These are phyloP conservation scores for Ceratobasidium sp. DNA, from an alignment of 1,284 basidiomycete genomes.

Conservation along the genomic window DNA sequence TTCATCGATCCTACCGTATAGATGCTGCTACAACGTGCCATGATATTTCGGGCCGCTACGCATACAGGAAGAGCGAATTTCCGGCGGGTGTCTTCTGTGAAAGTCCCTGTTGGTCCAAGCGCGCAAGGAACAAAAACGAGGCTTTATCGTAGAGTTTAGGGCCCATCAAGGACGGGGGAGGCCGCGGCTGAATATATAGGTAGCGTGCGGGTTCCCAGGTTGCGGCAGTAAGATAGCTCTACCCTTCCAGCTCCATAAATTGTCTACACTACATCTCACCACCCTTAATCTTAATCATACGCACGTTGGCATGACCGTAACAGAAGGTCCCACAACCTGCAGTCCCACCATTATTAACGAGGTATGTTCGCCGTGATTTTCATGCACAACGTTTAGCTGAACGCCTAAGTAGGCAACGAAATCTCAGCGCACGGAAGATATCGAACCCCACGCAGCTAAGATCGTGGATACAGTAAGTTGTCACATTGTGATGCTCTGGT, in stretches of 20 bases:
- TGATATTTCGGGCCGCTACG: constrained; percentile 31
- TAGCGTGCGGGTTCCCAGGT: constrained; percentile 12
- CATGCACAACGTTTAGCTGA: no score
- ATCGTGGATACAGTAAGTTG: no score
- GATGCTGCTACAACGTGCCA: neutral
- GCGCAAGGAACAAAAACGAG: constrained; percentile 45
- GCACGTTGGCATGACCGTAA: constrained; percentile 24
- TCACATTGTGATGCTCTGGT: neutral
- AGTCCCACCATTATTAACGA: constrained; percentile 18
- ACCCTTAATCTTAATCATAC: constrained; percentile 33
- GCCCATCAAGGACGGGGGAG: constrained; percentile 15
- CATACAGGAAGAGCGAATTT: constrained; percentile 19
- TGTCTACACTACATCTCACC: constrained; percentile 16
- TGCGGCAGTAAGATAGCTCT: constrained; percentile 37
- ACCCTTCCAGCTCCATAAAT: constrained; percentile 12
- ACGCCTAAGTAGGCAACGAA: no score
- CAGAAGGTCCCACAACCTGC: neutral
- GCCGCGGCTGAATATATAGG: constrained; percentile 29
- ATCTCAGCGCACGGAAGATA: no score
- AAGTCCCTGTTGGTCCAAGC: constrained; percentile 32
- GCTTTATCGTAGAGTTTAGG: constrained; percentile 30
- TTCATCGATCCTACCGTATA: neutral
- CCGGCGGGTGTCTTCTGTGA: constrained; percentile 11
- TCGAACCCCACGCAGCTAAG: no score
- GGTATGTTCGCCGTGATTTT: neutral